Percentiles rank a stretch among this genome's conserved stretches.
Conservation (phyloP, 2,329 filamentous ascomycete species). For the Sordariomycetes sp. region DNA sequence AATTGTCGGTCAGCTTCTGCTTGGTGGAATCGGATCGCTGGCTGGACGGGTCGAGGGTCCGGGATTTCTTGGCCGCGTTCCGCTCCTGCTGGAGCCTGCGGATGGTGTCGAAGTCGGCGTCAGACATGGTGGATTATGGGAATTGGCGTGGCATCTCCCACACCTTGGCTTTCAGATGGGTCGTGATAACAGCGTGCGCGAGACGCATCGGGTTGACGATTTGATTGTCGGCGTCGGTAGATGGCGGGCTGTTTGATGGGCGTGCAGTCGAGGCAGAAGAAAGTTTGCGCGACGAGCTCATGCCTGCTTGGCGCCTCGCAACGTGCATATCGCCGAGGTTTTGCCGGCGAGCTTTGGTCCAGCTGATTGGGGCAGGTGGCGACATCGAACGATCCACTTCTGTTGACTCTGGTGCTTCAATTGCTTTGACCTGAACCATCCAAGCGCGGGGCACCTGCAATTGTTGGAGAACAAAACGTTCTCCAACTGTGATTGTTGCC, state of each 20-base stretch:
- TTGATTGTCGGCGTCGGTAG: not conserved
- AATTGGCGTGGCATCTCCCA: conserved; percentile 1
- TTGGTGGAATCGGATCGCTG: conserved; percentile 86
- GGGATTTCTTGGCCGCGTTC: conserved; percentile 70
- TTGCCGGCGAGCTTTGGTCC: conserved; percentile 12
- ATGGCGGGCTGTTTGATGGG: not conserved
- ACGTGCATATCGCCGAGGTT: conserved; percentile 7
- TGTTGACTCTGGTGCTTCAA: no score
- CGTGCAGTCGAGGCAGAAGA: conserved; percentile 20
- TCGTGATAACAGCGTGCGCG: not conserved
- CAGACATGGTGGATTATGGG: conserved; percentile 43
- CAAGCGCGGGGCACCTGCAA: no score
- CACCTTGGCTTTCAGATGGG: not conserved
- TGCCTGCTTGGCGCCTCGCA: conserved; percentile 11
- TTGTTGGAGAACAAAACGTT: not conserved
- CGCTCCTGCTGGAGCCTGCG: conserved; percentile 86
- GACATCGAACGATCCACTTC: no score
- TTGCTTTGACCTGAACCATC: no score
- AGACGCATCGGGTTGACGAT: not conserved
- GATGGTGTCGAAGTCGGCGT: conserved; percentile 80
- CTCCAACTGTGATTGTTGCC: not conserved
- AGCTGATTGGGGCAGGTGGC: no score
- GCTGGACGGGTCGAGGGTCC: conserved; percentile 64
- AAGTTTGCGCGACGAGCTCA: conserved; percentile 8
- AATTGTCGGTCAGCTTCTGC: conserved; percentile 80